Conservation (phyloP, 768 basidiomycete genomes). For the Tylopilus subfusipes region DNA sequence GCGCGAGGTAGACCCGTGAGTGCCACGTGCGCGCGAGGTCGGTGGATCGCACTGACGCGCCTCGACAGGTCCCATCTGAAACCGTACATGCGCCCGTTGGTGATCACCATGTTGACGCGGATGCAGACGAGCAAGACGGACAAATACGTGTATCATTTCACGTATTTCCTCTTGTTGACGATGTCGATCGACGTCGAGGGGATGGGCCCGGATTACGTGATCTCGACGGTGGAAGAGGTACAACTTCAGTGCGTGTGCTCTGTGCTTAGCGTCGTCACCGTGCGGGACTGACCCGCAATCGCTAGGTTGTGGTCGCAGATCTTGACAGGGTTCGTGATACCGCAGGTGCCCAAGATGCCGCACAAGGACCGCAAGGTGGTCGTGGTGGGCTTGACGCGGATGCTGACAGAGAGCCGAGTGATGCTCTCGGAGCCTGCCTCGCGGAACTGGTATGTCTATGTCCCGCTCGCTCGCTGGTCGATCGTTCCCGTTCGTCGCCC, state of each 20-base stretch:
- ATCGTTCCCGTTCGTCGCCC: too few relatives aligned
- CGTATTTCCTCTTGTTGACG: conserved; percentile 71
- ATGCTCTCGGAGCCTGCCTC: conserved; percentile 67
- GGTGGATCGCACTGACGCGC: not conserved
- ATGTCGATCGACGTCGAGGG: conserved; percentile 74
- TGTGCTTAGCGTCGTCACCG: too few relatives aligned
- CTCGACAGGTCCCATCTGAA: conserved; percentile 55
- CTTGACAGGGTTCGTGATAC: conserved; percentile 68
- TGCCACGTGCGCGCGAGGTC: conserved; percentile 2
- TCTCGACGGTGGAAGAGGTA: conserved; percentile 75
- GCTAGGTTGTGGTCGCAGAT: conserved; percentile 76
- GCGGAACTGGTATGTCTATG: conserved; percentile 55
- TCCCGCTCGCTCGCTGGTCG: not conserved
- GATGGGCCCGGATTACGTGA: conserved; percentile 74
- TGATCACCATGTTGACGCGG: conserved; percentile 78
- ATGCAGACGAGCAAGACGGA: conserved; percentile 89
- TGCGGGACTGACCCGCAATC: not conserved
- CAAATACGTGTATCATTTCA: conserved; percentile 79
- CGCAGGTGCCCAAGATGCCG: conserved; percentile 77
- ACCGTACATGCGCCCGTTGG: conserved; percentile 68
- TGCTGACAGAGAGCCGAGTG: conserved; percentile 69
- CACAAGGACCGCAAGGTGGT: conserved; percentile 83
- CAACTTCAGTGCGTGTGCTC: conserved; percentile 62
- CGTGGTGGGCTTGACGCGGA: conserved; percentile 71
- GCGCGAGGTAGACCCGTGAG: conserved; percentile 71